A percentile compares a stretch with the other conserved stretches of the same genome.
Conservation (phyloP, 2,329 filamentous ascomycete genomes). For the Aspergillus fructus region DNA sequence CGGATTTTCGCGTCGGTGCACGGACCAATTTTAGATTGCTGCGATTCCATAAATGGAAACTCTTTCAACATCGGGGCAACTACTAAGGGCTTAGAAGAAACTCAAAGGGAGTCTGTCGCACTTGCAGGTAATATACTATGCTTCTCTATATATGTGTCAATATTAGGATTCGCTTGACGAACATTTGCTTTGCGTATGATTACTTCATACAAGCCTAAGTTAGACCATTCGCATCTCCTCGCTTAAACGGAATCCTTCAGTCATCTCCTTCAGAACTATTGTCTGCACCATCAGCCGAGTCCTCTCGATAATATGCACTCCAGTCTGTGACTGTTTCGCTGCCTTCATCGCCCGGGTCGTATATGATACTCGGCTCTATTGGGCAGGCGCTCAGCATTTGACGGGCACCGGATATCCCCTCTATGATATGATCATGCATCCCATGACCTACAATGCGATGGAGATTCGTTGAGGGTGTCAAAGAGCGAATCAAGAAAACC, state of each 20-base stretch:
- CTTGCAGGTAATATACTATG: too few species aligned
- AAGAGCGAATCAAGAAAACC: not conserved
- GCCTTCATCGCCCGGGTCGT: not conserved
- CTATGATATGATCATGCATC: not conserved
- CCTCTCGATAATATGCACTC: not conserved
- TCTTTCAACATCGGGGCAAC: not conserved
- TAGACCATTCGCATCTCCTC: too few species aligned
- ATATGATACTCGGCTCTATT: not conserved
- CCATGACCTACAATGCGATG: not conserved
- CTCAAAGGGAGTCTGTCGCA: too few species aligned
- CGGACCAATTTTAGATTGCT: conserved; percentile 32
- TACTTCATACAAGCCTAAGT: too few species aligned
- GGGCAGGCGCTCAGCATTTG: not conserved
- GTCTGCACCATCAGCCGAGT: too few species aligned
- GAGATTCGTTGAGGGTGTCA: not conserved
- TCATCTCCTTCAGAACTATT: too few species aligned
- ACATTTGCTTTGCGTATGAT: too few species aligned
- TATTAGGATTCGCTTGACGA: too few species aligned
- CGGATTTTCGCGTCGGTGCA: conserved; percentile 36
- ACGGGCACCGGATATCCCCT: not conserved
- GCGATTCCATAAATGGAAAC: not conserved
- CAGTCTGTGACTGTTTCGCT: not conserved
- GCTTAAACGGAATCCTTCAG: too few species aligned
- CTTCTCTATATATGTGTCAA: too few species aligned
- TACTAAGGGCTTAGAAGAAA: too few species aligned